Evolutionary conservation across 2,329 filamentous ascomycete species (phyloP), one percentile per base, ranked within the genome.

Genomic region (Beauveria brongniartii): DNA sequence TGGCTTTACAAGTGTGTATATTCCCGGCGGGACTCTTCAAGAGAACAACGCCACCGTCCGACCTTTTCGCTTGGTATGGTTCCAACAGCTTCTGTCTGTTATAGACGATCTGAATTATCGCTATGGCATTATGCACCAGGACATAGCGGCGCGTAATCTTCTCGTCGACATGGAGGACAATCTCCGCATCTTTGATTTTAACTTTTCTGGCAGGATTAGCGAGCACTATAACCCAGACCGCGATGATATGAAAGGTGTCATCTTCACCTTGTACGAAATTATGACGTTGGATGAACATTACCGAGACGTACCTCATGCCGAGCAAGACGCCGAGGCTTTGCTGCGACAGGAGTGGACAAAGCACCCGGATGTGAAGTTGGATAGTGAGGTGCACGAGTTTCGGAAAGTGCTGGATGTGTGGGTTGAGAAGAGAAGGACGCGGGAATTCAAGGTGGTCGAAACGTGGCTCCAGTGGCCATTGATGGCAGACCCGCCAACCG

Each of bases 61-160:
- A 16, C 60, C 68, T 2, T 78, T 77, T 61, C 71, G 69, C 64
- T 65, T 77, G 1, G 52, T 69, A 60, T 76, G 73, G 71, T 64
- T 77, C 0, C 61, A 67, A n/a, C 74, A 78, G 61, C 69, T 78
- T 1, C 70, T 69, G 1, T 18, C 67, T 1, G 69, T 74, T 14
- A 67, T 75, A 10, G 71, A 75, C 57, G 68, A 72, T 47, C 64
- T 78, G 37, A 77, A 78, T 48, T 67, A 77, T 14, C 54, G 66
- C 22, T 62, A 71, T 28, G 71, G 73, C 26, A 73, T 77, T 48
- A 62, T 68, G 22, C 76, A 78, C 62, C 70, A 75, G 62, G 74
- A 77, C 41, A 69, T 78, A 46, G 70, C 71, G 14, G 67, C 72
- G 20, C 69, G 71, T 43, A 78, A 78, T 54, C 68, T 77, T 7